Conservation (phyloP, 805 yeast genomes). For the Barnettozyma pratensis region DNA sequence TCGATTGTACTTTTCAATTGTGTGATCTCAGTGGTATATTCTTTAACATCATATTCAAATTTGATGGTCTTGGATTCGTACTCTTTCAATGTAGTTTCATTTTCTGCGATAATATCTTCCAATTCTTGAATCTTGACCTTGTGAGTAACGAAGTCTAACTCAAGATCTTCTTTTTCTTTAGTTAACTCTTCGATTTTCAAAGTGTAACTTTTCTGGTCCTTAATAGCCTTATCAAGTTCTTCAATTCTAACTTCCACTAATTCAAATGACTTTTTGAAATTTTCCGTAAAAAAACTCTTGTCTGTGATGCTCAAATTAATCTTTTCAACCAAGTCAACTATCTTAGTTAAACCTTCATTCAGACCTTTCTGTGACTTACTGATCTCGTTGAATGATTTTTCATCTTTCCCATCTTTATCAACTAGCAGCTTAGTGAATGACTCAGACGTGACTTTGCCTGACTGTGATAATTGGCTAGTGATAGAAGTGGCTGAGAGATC, state of each 20-base stretch:
- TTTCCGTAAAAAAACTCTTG: constrained; percentile 2
- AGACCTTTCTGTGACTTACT: background rate
- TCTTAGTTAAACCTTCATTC: background rate
- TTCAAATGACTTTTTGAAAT: constrained; percentile 8
- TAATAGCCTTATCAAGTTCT: constrained; percentile 18
- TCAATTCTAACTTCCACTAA: constrained; percentile 9
- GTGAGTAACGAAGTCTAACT: background rate
- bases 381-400: background rate
- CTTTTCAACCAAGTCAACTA: background rate
- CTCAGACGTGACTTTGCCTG: background rate
- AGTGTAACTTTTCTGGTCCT: constrained; percentile 11
- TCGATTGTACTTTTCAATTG: background rate
- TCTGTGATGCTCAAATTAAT: constrained; percentile 1
- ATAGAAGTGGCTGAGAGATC: constrained; percentile 24
- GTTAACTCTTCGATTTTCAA: constrained; percentile 3
- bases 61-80: background rate
- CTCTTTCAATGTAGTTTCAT: background rate
- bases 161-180: background rate
- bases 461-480: background rate
- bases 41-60: background rate
- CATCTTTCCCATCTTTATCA: background rate
- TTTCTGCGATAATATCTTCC: background rate
- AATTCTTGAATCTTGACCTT: background rate
- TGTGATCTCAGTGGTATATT: background rate
- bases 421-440: background rate